These are phyloP conservation scores for Cladosporium velox DNA, from an alignment of 2,329 filamentous ascomycete genomes.

Conservation along the genomic window DNA sequence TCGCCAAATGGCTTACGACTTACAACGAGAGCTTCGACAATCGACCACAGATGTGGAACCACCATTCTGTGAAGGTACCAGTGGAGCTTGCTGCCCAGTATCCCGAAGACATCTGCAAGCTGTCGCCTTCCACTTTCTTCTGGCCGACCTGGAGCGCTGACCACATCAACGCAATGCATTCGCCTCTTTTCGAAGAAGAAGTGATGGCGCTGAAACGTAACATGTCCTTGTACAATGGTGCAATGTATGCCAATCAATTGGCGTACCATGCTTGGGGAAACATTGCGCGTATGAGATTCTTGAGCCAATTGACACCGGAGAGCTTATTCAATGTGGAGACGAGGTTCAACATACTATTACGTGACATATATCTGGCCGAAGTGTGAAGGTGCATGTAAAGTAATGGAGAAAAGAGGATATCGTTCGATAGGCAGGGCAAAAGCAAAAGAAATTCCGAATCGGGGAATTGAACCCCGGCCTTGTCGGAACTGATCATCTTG, in stretches of 20 bases:
- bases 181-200: conserved; percentile 14
- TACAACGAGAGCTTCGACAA: conserved; percentile 21
- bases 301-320: conserved; percentile 2
- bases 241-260: conserved; percentile 25
- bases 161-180: conserved; percentile 22
- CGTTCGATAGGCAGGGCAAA: not conserved
- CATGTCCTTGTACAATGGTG: conserved; percentile 18
- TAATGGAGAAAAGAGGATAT: not conserved
- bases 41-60: conserved; percentile 21
- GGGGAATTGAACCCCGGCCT: conserved; percentile 15
- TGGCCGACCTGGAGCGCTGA: conserved; percentile 24
- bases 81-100: conserved; percentile 19
- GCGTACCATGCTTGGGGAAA: conserved; percentile 21
- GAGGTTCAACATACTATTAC: conserved; percentile 11
- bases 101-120: conserved; percentile 22
- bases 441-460: conserved; percentile 6
- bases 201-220: not conserved
- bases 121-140: conserved; percentile 24
- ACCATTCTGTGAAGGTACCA: conserved; percentile 23
- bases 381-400: not conserved
- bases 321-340: not conserved
- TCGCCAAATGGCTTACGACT: conserved; percentile 22
- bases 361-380: not conserved
- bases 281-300: not conserved
- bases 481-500: conserved; percentile 6